Conservation (phyloP, 2,329 filamentous ascomycete genomes). For the Pyrenochaeta sp. region DNA sequence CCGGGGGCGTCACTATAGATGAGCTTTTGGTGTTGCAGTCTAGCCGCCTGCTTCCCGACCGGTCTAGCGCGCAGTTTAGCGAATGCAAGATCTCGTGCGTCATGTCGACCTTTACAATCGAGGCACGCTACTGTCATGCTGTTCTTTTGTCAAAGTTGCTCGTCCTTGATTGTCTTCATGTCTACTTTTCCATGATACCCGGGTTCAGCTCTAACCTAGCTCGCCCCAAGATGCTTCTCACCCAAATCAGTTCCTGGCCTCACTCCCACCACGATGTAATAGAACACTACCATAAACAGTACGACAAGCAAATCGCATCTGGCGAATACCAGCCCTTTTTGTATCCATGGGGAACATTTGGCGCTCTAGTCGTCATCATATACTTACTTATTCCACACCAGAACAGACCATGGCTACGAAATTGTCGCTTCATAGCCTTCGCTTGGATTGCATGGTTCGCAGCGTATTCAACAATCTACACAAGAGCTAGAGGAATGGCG, state of each 20-base stretch:
- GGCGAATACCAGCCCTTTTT: constrained; percentile 54
- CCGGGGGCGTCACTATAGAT: constrained; percentile 38
- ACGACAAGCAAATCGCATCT: constrained; percentile 50
- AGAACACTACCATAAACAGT: constrained; percentile 50
- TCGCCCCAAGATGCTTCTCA: constrained; percentile 17
- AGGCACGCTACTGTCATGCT: constrained; percentile 23
- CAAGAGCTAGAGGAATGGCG: constrained; percentile 59
- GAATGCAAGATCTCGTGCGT: constrained; percentile 37
- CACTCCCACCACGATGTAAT: constrained; percentile 45
- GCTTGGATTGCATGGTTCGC: constrained; percentile 54
- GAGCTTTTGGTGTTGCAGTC: constrained; percentile 47
- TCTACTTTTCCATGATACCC: neutral
- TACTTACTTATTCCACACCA: constrained; percentile 62
- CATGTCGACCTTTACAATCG: constrained; percentile 19
- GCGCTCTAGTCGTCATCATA: constrained; percentile 53
- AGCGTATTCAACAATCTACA: constrained; percentile 54
- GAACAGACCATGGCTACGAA: constrained; percentile 48
- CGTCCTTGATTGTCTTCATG: constrained; percentile 8
- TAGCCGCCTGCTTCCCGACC: constrained; percentile 14
- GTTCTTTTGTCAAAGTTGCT: constrained; percentile 12
- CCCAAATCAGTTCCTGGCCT: constrained; percentile 33
- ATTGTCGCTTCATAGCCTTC: constrained; percentile 57
- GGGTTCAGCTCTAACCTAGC: neutral
- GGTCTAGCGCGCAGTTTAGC: constrained; percentile 30
- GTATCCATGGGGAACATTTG: constrained; percentile 54